Conservation (phyloP, 2,329 filamentous ascomycete genomes). For the Cercospora nicotianae region DNA sequence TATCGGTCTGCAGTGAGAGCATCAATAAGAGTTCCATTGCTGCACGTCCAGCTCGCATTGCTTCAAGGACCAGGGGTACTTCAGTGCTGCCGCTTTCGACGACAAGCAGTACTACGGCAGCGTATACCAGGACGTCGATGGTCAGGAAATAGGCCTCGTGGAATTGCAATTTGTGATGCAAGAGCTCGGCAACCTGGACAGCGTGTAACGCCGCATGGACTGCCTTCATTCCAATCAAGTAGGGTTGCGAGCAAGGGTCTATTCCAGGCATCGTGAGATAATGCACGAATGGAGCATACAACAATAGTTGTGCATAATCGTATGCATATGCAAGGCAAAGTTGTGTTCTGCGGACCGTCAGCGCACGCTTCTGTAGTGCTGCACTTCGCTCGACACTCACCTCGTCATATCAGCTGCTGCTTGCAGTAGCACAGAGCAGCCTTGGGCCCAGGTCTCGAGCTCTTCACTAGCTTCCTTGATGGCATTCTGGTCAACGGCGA, state of each 20-base stretch:
- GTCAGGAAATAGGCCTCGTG: conserved; percentile 24
- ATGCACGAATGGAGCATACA: conserved; percentile 26
- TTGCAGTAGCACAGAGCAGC: conserved; percentile 15
- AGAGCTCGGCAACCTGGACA: conserved; percentile 21
- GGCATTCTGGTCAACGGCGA: conserved; percentile 3
- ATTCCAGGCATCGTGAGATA: conserved; percentile 12
- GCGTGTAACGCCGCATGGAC: conserved; percentile 21
- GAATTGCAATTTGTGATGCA: conserved; percentile 20
- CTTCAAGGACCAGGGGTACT: conserved; percentile 10
- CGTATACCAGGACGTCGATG: conserved; percentile 23
- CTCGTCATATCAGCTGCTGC: conserved; percentile 22
- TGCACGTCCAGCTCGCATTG: conserved; percentile 13
- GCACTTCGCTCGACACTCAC: conserved; percentile 2
- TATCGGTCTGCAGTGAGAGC: conserved; percentile 17
- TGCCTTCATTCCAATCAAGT: conserved; percentile 16
- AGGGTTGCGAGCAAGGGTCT: background rate
- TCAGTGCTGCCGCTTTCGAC: conserved; percentile 20
- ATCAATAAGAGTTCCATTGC: conserved; percentile 21
- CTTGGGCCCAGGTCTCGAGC: conserved; percentile 18
- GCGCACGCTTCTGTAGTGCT: background rate
- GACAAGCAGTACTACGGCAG: conserved; percentile 19
- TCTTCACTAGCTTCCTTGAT: conserved; percentile 17
- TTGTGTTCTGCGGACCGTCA: conserved; percentile 19
- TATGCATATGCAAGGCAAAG: conserved; percentile 21
- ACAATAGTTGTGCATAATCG: conserved; percentile 21